Evolutionary conservation across 805 yeast species (phyloP).

Genomic region (Candida taoyuanica): DNA sequence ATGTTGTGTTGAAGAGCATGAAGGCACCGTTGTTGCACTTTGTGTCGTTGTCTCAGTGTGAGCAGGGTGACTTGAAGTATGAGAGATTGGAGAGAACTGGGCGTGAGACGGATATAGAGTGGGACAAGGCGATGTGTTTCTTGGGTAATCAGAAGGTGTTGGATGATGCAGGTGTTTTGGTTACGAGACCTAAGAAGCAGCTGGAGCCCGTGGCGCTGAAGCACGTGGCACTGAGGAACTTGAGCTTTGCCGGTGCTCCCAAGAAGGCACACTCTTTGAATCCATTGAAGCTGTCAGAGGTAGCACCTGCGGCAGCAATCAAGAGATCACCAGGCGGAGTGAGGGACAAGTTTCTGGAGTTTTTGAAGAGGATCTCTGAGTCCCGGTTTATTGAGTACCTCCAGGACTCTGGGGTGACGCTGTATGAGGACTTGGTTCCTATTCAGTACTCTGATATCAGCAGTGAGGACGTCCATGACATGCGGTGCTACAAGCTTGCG

Average conservation of each 20-base stretch:
- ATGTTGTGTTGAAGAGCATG: slow-evolving; percentile 37
- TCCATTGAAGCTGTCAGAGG: background rate
- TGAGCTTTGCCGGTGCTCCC: background rate
- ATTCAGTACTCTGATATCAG: slow-evolving; percentile 13
- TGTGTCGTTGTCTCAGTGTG: slow-evolving; percentile 47
- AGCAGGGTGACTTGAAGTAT: slow-evolving; percentile 43
- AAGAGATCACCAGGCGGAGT: background rate
- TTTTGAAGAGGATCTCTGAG: slow-evolving; percentile 11
- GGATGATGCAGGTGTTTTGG: slow-evolving; percentile 4
- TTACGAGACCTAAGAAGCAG: slow-evolving; percentile 1
- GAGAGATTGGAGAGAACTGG: slow-evolving; percentile 33
- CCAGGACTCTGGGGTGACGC: slow-evolving; percentile 15
- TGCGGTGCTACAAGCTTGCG: slow-evolving; percentile 53
- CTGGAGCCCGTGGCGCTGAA: no score
- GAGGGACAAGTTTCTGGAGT: slow-evolving; percentile 9
- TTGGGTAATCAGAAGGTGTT: slow-evolving; percentile 21
- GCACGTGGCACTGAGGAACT: background rate
- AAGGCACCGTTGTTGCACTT: slow-evolving; percentile 38
- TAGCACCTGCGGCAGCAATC: background rate
- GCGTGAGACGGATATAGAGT: slow-evolving; percentile 38
- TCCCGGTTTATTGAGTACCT: slow-evolving; percentile 19
- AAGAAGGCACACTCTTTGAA: background rate
- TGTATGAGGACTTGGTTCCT: slow-evolving; percentile 15
- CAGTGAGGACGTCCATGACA: slow-evolving; percentile 16
- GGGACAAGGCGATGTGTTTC: slow-evolving; percentile 46